A percentile compares a stretch with the other conserved stretches of the same genome.
Evolutionary conservation across 2,329 filamentous ascomycete species (phyloP).

Genomic region (Claviceps maximensis): DNA sequence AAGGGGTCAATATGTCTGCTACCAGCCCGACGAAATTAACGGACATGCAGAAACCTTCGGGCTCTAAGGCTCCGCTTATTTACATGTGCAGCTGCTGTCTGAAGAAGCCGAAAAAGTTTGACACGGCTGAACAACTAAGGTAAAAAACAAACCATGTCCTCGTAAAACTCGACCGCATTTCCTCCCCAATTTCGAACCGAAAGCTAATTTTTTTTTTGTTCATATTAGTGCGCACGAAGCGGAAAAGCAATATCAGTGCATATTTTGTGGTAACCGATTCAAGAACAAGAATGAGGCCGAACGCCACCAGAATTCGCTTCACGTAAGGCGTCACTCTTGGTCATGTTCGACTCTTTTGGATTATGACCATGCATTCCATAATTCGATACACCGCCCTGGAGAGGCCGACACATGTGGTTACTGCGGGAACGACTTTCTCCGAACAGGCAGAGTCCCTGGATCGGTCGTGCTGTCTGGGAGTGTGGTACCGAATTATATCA

Average conservation of each 20-base stretch:
- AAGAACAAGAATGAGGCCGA: slow-evolving; percentile 99
- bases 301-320: slow-evolving; percentile 87
- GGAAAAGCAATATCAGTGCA: slow-evolving; percentile 92
- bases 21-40: slow-evolving; percentile 38
- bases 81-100: slow-evolving; percentile 86
- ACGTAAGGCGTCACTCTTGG: slow-evolving; percentile 88
- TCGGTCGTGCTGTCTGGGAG: slow-evolving; percentile 20
- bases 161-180: no score
- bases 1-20: slow-evolving; percentile 33
- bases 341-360: slow-evolving; percentile 77
- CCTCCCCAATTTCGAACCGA: neutral
- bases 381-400: slow-evolving; percentile 53
- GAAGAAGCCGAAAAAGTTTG: slow-evolving; percentile 94
- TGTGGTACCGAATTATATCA: slow-evolving; percentile 35
- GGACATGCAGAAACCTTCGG: slow-evolving; percentile 33
- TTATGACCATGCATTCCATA: slow-evolving; percentile 75
- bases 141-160: slow-evolving; percentile 35
- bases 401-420: slow-evolving; percentile 80
- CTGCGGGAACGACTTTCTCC: slow-evolving; percentile 78
- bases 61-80: slow-evolving; percentile 38
- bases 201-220: neutral
- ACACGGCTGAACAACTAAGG: slow-evolving; percentile 71
- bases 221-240: slow-evolving; percentile 63
- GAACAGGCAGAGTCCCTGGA: slow-evolving; percentile 30
- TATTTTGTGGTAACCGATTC: slow-evolving; percentile 87